Base-by-base conservation (phyloP, 805 yeast species). In the Metschnikowia amazonensis region DNA sequence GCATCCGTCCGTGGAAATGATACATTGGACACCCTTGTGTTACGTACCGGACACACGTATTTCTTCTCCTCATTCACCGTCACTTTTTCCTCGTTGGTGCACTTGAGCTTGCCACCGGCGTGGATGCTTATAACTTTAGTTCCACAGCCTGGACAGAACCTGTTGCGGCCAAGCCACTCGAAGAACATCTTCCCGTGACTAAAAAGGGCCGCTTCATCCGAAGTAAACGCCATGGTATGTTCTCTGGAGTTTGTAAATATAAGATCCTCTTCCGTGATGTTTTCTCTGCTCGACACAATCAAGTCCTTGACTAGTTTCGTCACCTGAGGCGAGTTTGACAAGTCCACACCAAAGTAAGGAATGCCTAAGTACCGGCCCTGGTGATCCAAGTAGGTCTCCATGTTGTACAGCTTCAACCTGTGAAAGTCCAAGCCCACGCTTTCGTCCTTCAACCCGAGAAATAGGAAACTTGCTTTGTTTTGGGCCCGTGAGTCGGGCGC, bases 1-100 rank as follows among this genome's bases (percentile, higher is more conserved):
- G 95, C 84, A 63, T 92, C 99, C 0, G 96, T 86, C 45, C 99
- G 73, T 13, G 99, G 99, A 70, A 88, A 92, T 17, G 89, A 80
- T 17, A 87, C 81, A 60, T 92, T 90, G 36, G 87, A 81, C 18
- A 88, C 84, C 18, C 56, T 42, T 2, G 66, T 60, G 47, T 58
- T 62, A 32, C 64, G 59, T 5, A 69, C 72, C 5, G 75, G 74
- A 49, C 76, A 72, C 25, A 37, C 60, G 44, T 42, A 62, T 10
- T 44, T 44, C 9, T 48, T 57, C 13, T 33, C 51, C 7, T 33
- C 43, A 3, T 14, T 14, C 16, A 16, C 23, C 23, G n/a, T n/a
- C 8, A 32, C 24, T 18, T 32, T 43, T n/a, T 16, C 50, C 41
- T 44, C 59, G 52, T 45, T 56, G 29, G 57, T 53, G 44, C 56